phyloP scores from a whole-genome alignment of 805 yeast genomes.

The Cyberlindnera petersonii region DNA sequence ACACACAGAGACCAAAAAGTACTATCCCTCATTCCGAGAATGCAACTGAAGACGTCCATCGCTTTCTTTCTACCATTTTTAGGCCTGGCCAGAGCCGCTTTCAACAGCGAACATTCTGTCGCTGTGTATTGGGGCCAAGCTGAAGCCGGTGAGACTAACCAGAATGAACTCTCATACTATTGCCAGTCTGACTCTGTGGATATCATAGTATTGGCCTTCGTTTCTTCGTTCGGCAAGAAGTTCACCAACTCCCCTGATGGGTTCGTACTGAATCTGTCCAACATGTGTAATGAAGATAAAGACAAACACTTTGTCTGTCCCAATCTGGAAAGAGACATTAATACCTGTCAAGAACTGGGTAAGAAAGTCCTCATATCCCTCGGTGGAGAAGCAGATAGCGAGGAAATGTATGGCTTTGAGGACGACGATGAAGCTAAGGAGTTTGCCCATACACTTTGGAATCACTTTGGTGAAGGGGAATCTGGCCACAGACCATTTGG shows the following conservation, averaged over 20 bases:
- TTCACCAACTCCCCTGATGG: constrained; percentile 13
- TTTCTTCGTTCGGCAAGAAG: constrained; percentile 20
- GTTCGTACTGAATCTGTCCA: constrained; percentile 52
- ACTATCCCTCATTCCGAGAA: too few relatives aligned
- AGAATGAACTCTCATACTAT: constrained; percentile 44
- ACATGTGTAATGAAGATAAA: constrained; percentile 35
- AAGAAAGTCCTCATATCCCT: constrained; percentile 73
- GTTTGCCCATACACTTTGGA: constrained; percentile 57
- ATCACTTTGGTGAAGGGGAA: constrained; percentile 55
- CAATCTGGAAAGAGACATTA: constrained; percentile 63
- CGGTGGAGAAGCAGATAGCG: constrained; percentile 62
- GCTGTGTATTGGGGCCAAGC: constrained; percentile 80
- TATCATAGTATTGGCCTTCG: constrained; percentile 65
- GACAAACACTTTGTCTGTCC: constrained; percentile 39
- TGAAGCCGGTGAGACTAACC: constrained; percentile 41
- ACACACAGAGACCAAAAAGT: too few relatives aligned
- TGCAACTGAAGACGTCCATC: too few relatives aligned
- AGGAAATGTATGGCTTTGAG: constrained; percentile 66
- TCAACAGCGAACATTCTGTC: constrained; percentile 26
- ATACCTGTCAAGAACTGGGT: constrained; percentile 73
- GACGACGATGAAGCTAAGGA: constrained; percentile 67
- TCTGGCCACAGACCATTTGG: constrained; percentile 58
- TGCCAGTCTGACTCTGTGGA: constrained; percentile 71
- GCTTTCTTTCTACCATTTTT: neutral
- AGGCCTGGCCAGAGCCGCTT: neutral